Evolutionary conservation across 345 rosid species (phyloP).

Genomic region (Corchorus capsularis): DNA sequence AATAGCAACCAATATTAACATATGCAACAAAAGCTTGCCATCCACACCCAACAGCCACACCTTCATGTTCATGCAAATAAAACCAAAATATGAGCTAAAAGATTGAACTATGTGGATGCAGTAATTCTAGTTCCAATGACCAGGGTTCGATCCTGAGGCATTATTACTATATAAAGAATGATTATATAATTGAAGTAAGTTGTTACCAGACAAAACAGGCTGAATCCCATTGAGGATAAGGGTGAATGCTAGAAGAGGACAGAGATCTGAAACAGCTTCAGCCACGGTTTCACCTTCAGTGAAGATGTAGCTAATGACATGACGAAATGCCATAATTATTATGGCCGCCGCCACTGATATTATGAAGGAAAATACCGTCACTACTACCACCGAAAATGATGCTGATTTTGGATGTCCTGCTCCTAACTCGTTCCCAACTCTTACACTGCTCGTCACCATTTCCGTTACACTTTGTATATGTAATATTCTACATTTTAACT

Average conservation of each 20-base stretch:
- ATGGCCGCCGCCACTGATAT: slow-evolving; percentile 45
- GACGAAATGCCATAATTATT: slow-evolving; percentile 35
- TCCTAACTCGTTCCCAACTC: slow-evolving; percentile 86
- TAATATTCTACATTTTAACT: neutral
- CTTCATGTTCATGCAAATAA: slow-evolving; percentile 20
- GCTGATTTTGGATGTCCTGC: slow-evolving; percentile 73
- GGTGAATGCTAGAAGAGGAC: slow-evolving; percentile 62
- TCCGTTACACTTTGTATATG: neutral
- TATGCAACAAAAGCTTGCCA: slow-evolving; percentile 81
- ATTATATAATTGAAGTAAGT: too few relatives aligned
- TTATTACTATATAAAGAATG: too few relatives aligned
- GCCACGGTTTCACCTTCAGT: slow-evolving; percentile 66
- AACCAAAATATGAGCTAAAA: neutral
- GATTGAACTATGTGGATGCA: neutral
- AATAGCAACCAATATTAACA: slow-evolving; percentile 71
- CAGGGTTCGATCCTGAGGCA: too few relatives aligned
- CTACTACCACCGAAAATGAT: slow-evolving; percentile 55
- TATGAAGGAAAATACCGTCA: slow-evolving; percentile 44
- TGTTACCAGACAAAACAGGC: slow-evolving; percentile 70
- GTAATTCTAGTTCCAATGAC: too few relatives aligned
- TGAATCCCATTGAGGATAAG: slow-evolving; percentile 70
- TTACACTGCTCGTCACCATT: slow-evolving; percentile 48
- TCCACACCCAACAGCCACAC: slow-evolving; percentile 88
- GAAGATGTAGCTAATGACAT: slow-evolving; percentile 60
- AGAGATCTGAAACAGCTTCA: slow-evolving; percentile 66